Percentiles rank a stretch among this genome's conserved stretches.
Evolutionary conservation across 2,329 filamentous ascomycete species (phyloP).

Genomic region (Fusarium staphyleae): DNA sequence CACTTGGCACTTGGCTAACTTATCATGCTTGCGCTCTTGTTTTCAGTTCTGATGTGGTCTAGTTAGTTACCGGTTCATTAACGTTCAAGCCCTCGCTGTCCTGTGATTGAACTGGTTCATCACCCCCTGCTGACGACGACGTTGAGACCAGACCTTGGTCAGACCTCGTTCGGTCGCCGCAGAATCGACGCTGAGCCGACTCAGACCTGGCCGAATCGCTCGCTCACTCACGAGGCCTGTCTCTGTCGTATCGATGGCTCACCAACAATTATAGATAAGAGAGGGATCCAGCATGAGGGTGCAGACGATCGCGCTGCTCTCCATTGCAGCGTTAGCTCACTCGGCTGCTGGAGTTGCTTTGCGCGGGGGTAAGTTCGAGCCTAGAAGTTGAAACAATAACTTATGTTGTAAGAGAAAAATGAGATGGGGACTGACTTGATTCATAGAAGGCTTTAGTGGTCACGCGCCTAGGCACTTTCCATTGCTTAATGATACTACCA

Average conservation of each 20-base stretch:
- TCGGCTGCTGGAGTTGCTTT: constrained; percentile 23
- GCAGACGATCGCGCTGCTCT: constrained; percentile 30
- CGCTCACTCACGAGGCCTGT: constrained; percentile 25
- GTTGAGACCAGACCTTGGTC: constrained; percentile 3
- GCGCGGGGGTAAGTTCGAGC: constrained; percentile 27
- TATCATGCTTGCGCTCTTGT: too few species aligned
- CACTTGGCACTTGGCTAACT: too few species aligned
- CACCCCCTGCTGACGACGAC: neutral
- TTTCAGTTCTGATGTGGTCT: too few species aligned
- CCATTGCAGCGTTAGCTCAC: constrained; percentile 22
- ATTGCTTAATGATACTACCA: constrained; percentile 19
- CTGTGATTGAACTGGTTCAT: constrained; percentile 4
- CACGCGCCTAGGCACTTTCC: constrained; percentile 20
- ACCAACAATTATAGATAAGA: constrained; percentile 2
- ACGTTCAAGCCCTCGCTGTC: constrained; percentile 14
- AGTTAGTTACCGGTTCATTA: too few species aligned
- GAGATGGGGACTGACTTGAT: constrained; percentile 11
- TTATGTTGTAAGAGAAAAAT: neutral
- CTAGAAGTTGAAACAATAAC: neutral
- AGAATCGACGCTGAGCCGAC: constrained; percentile 10
- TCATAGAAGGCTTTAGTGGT: constrained; percentile 15
- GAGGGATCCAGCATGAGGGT: constrained; percentile 29
- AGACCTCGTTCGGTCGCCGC: constrained; percentile 4
- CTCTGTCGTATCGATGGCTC: constrained; percentile 15
- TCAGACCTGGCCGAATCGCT: constrained; percentile 25